Conservation (phyloP, 2,329 filamentous ascomycete genomes). For the Diaporthe vaccinii region DNA sequence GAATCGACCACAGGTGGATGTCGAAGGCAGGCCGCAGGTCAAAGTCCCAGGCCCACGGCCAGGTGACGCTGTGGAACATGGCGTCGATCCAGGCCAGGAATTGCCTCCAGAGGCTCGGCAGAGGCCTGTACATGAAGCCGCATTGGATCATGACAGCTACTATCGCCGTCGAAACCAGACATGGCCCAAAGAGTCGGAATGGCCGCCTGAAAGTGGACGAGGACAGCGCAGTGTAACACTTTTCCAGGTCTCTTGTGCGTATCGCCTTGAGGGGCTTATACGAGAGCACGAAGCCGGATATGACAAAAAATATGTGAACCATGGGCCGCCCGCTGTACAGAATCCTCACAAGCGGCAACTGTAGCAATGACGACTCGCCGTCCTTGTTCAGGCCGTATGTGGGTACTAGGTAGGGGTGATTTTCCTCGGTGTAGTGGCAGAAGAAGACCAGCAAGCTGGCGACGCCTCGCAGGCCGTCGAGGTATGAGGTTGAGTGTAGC, state of each 20-base stretch:
- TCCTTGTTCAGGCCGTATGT: slow-evolving; percentile 55
- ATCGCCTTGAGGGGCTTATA: slow-evolving; percentile 59
- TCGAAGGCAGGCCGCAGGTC: slow-evolving; percentile 55
- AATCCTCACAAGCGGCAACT: slow-evolving; percentile 60
- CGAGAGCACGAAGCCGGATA: slow-evolving; percentile 63
- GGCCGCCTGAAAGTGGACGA: slow-evolving; percentile 63
- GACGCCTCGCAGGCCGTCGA: slow-evolving; percentile 64
- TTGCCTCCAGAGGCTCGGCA: slow-evolving; percentile 47
- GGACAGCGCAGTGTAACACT: slow-evolving; percentile 55
- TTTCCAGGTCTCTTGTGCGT: slow-evolving; percentile 53
- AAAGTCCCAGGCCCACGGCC: slow-evolving; percentile 53
- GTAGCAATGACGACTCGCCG: slow-evolving; percentile 52
- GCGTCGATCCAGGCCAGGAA: slow-evolving; percentile 49
- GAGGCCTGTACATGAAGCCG: slow-evolving; percentile 47
- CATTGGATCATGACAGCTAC: slow-evolving; percentile 52
- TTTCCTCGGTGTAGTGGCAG: slow-evolving; percentile 61
- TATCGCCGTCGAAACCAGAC: slow-evolving; percentile 57
- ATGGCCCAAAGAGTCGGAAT: slow-evolving; percentile 61
- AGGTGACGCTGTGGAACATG: slow-evolving; percentile 51
- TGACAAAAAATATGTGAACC: slow-evolving; percentile 66
- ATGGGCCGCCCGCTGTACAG: slow-evolving; percentile 60
- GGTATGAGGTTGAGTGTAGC: slow-evolving; percentile 59
- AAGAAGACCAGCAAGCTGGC: slow-evolving; percentile 63
- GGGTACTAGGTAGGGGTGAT: slow-evolving; percentile 51
- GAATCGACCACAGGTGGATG: slow-evolving; percentile 63